A percentile compares a stretch with the other conserved stretches of the same genome.
Conservation (phyloP, 352 stramenopile species). For the Discostella stelligera region DNA sequence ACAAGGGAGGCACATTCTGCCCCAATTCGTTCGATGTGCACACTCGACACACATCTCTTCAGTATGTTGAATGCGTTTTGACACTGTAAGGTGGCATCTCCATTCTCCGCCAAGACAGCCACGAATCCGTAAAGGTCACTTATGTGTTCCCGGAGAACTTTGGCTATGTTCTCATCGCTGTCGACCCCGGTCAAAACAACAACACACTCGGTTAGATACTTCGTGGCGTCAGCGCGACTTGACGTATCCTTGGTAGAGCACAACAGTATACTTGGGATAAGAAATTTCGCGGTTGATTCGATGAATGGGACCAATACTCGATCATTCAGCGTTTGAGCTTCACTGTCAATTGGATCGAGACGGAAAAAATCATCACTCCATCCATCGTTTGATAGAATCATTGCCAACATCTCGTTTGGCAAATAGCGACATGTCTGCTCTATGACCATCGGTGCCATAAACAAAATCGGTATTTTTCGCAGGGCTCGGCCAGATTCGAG, state of each 20-base stretch:
- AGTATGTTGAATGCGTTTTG: constrained; percentile 50
- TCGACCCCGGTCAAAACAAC: constrained; percentile 39
- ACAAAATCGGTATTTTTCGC: constrained; percentile 50
- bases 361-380: constrained; percentile 52
- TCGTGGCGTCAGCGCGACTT: constrained; percentile 22
- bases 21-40: constrained; percentile 50
- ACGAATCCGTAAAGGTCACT: constrained; percentile 53
- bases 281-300: constrained; percentile 43
- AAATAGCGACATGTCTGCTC: constrained; percentile 41
- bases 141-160: constrained; percentile 50
- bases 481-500: constrained; percentile 47
- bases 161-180: constrained; percentile 46
- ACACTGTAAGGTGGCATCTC: constrained; percentile 26
- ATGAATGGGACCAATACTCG: constrained; percentile 47
- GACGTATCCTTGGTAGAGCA: constrained; percentile 28
- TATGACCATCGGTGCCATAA: constrained; percentile 45
- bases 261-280: constrained; percentile 60
- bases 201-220: constrained; percentile 46
- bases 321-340: constrained; percentile 25
- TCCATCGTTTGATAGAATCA: constrained; percentile 35
- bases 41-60: constrained; percentile 42
- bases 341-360: constrained; percentile 27
- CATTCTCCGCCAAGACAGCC: constrained; percentile 41
- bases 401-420: constrained; percentile 43
- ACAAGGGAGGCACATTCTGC: constrained; percentile 46